Percentiles rank a stretch among this genome's conserved stretches.
These are phyloP conservation scores for Hortaea werneckii DNA, from an alignment of 2,329 filamentous ascomycete genomes.

Conservation along the genomic window DNA sequence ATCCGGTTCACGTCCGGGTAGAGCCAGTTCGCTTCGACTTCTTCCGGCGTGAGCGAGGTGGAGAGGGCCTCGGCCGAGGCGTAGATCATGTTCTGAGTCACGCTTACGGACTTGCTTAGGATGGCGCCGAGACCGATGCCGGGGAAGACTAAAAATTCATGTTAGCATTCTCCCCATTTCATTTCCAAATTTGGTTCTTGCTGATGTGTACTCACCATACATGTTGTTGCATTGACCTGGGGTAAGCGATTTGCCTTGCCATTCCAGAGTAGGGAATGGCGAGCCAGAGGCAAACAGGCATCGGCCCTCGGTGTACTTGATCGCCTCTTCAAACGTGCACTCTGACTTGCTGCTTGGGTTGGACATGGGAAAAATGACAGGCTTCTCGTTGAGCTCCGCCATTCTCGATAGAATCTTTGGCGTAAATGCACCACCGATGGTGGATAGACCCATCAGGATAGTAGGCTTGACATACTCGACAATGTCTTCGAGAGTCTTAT, in stretches of 20 bases:
- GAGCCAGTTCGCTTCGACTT: slow-evolving; percentile 72
- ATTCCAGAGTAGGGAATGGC: slow-evolving; percentile 63
- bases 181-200: too few species aligned
- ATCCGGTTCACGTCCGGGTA: slow-evolving; percentile 86
- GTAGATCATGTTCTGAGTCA: slow-evolving; percentile 97
- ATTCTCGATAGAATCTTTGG: slow-evolving; percentile 64
- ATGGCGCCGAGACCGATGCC: slow-evolving; percentile 91
- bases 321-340: slow-evolving; percentile 90
- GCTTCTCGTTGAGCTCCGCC: slow-evolving; percentile 56
- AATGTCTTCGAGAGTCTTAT: slow-evolving; percentile 76
- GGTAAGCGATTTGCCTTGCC: slow-evolving; percentile 35
- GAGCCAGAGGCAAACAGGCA: slow-evolving; percentile 92
- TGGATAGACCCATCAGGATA: slow-evolving; percentile 86
- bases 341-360: slow-evolving; percentile 96
- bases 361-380: slow-evolving; percentile 76
- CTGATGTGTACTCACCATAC: slow-evolving; percentile 14
- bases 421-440: slow-evolving; percentile 89
- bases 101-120: slow-evolving; percentile 71
- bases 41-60: slow-evolving; percentile 66
- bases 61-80: slow-evolving; percentile 76
- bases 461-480: slow-evolving; percentile 93
- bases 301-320: slow-evolving; percentile 81
- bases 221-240: slow-evolving; percentile 65
- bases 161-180: too few species aligned
- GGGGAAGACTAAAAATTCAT: slow-evolving; percentile 69